These are phyloP conservation scores for Cytospora paraplurivora DNA, from an alignment of 2,329 filamentous ascomycete species.

Conservation along the genomic window DNA sequence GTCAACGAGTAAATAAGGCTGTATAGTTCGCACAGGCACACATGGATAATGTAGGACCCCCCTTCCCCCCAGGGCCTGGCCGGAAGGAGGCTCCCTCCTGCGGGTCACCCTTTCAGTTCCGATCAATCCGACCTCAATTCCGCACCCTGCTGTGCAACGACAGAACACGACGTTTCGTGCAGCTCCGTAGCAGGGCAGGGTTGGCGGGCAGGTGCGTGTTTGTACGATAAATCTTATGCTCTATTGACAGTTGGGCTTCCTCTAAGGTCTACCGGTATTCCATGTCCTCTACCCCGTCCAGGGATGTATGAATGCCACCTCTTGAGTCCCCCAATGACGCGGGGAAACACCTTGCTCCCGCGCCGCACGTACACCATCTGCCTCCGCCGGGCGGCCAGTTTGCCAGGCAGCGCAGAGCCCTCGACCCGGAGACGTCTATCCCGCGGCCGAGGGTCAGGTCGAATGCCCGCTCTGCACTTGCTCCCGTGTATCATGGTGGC, in stretches of 20 bases:
- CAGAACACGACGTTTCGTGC: not conserved
- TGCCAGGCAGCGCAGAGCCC: not conserved
- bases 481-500: not conserved
- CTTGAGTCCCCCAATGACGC: not conserved
- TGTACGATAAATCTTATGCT: constrained; percentile 16
- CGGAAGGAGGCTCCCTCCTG: not conserved
- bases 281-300: constrained; percentile 16
- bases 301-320: constrained; percentile 5
- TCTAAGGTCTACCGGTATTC: constrained; percentile 20
- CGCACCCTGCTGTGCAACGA: not conserved
- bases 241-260: constrained; percentile 16
- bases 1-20: too few relatives aligned
- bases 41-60: not conserved
- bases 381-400: not conserved
- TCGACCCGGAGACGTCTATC: not conserved
- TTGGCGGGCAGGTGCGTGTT: not conserved
- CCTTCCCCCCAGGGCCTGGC: too few relatives aligned
- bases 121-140: not conserved
- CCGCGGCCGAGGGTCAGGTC: not conserved
- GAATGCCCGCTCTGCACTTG: not conserved
- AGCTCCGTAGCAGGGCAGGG: not conserved
- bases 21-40: too few relatives aligned
- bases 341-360: not conserved
- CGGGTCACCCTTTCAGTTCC: not conserved
- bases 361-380: not conserved